Conservation (phyloP, 192 early-diverging fungal species). For the Spizellomyces sp. region DNA sequence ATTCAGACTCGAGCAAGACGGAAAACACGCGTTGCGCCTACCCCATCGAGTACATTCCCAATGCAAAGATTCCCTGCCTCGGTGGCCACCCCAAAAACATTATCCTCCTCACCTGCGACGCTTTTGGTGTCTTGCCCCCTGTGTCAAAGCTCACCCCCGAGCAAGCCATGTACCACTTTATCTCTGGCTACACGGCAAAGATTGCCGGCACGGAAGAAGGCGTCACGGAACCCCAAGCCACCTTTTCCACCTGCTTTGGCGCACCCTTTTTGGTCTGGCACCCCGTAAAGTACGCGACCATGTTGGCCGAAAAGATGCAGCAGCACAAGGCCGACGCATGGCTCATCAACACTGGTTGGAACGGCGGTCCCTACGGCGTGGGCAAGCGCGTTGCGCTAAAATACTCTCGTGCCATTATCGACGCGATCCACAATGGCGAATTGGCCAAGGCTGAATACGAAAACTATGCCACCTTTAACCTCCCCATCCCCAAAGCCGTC, state of each 20-base stretch:
- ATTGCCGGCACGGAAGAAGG: constrained; percentile 97
- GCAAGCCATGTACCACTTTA: constrained; percentile 97
- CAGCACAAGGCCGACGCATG: constrained; percentile 84
- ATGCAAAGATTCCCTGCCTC: constrained; percentile 90
- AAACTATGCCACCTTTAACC: constrained; percentile 85
- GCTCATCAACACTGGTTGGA: constrained; percentile 97
- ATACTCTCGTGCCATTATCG: constrained; percentile 97
- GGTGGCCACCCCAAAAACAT: constrained; percentile 94
- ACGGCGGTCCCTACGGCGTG: constrained; percentile 86
- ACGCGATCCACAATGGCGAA: constrained; percentile 95
- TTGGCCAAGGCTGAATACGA: constrained; percentile 82
- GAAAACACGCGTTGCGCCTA: constrained; percentile 98
- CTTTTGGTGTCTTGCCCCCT: constrained; percentile 94
- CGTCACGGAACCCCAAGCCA: constrained; percentile 86
- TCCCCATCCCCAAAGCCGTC: constrained; percentile 81
- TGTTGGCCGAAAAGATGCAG: constrained; percentile 95
- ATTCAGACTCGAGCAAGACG: constrained; percentile 75
- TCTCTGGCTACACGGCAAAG: constrained; percentile 97
- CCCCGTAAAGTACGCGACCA: constrained; percentile 92
- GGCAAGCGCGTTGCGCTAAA: constrained; percentile 93
- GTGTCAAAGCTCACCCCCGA: constrained; percentile 79
- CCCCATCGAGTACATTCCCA: constrained; percentile 88
- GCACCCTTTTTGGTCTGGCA: constrained; percentile 97
- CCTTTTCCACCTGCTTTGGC: constrained; percentile 79
- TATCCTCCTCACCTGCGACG: constrained; percentile 94